A percentile compares a stretch with the other conserved stretches of the same genome.
phyloP scores from a whole-genome alignment of 2,329 filamentous ascomycete genomes.

The Mycosphaerella sp. region DNA sequence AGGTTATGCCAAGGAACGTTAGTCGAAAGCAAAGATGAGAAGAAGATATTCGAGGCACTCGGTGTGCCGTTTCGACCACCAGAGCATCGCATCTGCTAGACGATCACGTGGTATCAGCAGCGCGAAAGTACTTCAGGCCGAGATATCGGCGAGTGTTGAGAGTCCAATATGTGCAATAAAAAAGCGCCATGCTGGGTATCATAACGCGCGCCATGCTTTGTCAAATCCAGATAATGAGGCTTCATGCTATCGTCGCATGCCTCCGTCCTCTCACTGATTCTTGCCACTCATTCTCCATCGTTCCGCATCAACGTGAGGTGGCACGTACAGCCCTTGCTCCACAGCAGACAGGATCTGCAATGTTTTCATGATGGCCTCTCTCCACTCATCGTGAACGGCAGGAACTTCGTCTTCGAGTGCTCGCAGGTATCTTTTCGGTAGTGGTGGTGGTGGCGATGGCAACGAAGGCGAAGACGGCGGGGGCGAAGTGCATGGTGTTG shows the following conservation, averaged over 20 bases:
- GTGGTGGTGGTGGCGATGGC: constrained; percentile 3
- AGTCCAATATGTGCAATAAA: background rate
- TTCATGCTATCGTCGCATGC: background rate
- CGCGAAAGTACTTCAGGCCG: background rate
- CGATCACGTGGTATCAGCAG: background rate
- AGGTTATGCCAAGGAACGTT: constrained; percentile 63
- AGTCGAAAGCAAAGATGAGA: constrained; percentile 70
- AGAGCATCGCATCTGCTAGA: constrained; percentile 65
- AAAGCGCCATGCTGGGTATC: background rate
- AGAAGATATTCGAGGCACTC: constrained; percentile 70
- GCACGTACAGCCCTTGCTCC: constrained; percentile 10
- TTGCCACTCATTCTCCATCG: background rate
- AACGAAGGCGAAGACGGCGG: background rate
- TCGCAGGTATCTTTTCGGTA: constrained; percentile 1
- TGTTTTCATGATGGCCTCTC: constrained; percentile 21
- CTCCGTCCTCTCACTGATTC: background rate
- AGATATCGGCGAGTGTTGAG: background rate
- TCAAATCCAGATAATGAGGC: background rate
- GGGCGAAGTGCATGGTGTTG: constrained; percentile 3
- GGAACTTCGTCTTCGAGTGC: background rate
- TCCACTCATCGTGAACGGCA: background rate
- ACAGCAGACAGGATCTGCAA: constrained; percentile 21
- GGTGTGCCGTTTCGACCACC: constrained; percentile 81
- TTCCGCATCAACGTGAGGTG: background rate
- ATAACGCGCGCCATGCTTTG: background rate